These are phyloP conservation scores for Zoysia japonica DNA, from an alignment of 176 grass and related monocot genomes.

Conservation along the genomic window DNA sequence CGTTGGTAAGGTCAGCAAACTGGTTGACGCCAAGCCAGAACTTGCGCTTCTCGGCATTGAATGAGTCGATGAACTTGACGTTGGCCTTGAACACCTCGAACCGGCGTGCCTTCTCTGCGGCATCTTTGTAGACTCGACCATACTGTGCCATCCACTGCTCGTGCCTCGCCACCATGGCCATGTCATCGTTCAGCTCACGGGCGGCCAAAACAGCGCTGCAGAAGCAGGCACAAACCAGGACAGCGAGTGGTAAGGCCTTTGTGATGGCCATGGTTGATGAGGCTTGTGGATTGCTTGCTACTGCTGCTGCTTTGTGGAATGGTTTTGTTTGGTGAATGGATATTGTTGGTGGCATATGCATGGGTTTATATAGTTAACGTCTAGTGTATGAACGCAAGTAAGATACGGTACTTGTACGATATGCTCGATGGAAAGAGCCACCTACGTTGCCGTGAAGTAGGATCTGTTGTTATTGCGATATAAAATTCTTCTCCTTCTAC, in stretches of 20 bases:
- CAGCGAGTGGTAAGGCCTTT: neutral
- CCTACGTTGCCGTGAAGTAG: neutral
- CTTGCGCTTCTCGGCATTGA: conserved; percentile 2
- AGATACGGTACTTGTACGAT: neutral
- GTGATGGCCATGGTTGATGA: neutral
- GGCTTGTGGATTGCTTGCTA: neutral
- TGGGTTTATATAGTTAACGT: neutral
- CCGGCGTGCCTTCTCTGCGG: neutral
- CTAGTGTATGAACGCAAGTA: neutral
- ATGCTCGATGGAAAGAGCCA: neutral
- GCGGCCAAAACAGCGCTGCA: neutral
- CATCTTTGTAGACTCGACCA: conserved; percentile 3
- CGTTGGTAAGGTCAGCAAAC: conserved; percentile 3
- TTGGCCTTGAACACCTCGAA: conserved; percentile 26
- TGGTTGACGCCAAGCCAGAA: conserved; percentile 26
- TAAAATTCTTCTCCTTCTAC: neutral
- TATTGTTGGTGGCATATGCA: no score
- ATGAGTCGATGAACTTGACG: neutral
- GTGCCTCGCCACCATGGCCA: neutral
- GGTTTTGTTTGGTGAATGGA: neutral
- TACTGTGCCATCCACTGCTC: conserved; percentile 15
- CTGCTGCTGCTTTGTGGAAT: neutral
- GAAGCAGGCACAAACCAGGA: neutral
- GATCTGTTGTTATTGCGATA: neutral
- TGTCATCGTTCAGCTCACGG: conserved; percentile 12